These are phyloP conservation scores for slime mould (Dictyostelium discoideum) DNA, from an alignment of 78 protist genomes.

Conservation along the genomic window DNA sequence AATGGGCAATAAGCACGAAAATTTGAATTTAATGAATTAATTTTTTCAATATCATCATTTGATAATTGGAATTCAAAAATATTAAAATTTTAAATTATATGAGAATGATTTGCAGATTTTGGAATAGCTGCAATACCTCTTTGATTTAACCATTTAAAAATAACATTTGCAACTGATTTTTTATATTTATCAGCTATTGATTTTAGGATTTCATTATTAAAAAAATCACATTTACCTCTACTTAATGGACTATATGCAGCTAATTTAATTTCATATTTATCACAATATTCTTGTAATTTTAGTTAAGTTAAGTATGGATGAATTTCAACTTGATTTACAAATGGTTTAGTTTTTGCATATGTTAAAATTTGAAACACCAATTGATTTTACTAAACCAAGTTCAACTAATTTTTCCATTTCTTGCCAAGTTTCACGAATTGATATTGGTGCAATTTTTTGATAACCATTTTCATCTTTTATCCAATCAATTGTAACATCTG, in stretches of 20 bases:
- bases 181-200: conserved; percentile 19
- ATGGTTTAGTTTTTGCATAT: conserved; percentile 40
- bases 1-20: background rate
- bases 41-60: conserved; percentile 15
- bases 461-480: background rate
- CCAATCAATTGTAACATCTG: background rate
- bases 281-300: background rate
- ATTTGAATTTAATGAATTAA: background rate
- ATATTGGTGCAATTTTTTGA: background rate
- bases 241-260: conserved; percentile 62
- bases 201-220: background rate
- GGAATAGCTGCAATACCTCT: conserved; percentile 37
- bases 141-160: conserved; percentile 6
- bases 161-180: conserved; percentile 5
- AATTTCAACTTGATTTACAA: conserved; percentile 84
- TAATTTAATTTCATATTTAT: background rate
- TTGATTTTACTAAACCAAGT: conserved; percentile 32
- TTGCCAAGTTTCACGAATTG: conserved; percentile 40
- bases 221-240: background rate
- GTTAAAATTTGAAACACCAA: conserved; percentile 82
- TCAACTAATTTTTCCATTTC: conserved; percentile 68
- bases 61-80: conserved; percentile 2
- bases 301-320: conserved; percentile 49
- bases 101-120: conserved; percentile 36
- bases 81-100: conserved; percentile 62